These are phyloP conservation scores for Shiraia bambusicola DNA, from an alignment of 2,329 filamentous ascomycete genomes.

Conservation along the genomic window DNA sequence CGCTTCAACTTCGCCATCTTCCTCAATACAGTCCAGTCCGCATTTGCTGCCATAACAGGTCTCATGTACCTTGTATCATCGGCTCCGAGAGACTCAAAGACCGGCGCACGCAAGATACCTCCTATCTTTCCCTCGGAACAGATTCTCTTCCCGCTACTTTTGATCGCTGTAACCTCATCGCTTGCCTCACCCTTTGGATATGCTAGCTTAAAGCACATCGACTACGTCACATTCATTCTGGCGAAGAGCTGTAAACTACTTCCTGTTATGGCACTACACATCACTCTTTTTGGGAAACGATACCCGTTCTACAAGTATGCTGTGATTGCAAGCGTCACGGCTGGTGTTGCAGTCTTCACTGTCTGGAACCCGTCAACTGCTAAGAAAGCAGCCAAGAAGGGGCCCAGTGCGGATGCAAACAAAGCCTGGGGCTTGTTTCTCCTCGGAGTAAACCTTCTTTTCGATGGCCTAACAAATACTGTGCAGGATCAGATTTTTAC, in stretches of 20 bases:
- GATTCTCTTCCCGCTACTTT: conserved; percentile 75
- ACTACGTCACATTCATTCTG: conserved; percentile 97
- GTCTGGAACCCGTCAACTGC: conserved; percentile 65
- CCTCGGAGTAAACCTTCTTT: conserved; percentile 84
- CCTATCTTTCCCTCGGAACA: conserved; percentile 74
- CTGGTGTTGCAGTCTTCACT: conserved; percentile 92
- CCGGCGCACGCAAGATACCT: conserved; percentile 35
- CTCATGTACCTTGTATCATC: conserved; percentile 72
- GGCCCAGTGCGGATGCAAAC: conserved; percentile 62
- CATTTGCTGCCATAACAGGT: conserved; percentile 81
- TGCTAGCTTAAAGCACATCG: conserved; percentile 86
- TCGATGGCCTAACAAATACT: conserved; percentile 93
- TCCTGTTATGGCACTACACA: conserved; percentile 96
- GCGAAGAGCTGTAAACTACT: conserved; percentile 98
- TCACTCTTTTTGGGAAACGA: conserved; percentile 82
- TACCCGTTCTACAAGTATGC: conserved; percentile 97
- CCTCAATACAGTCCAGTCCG: conserved; percentile 92
- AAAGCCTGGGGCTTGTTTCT: conserved; percentile 79
- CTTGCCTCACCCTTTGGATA: conserved; percentile 96
- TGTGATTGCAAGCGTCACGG: conserved; percentile 86
- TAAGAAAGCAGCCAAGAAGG: conserved; percentile 42
- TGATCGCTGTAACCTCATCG: conserved; percentile 84
- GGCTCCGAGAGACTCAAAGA: conserved; percentile 54
- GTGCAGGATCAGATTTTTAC: conserved; percentile 94
- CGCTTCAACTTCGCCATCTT: conserved; percentile 93